A percentile compares a stretch with the other conserved stretches of the same genome.
phyloP scores from a whole-genome alignment of 306 rosid genomes.

The Lotus japonicus region DNA sequence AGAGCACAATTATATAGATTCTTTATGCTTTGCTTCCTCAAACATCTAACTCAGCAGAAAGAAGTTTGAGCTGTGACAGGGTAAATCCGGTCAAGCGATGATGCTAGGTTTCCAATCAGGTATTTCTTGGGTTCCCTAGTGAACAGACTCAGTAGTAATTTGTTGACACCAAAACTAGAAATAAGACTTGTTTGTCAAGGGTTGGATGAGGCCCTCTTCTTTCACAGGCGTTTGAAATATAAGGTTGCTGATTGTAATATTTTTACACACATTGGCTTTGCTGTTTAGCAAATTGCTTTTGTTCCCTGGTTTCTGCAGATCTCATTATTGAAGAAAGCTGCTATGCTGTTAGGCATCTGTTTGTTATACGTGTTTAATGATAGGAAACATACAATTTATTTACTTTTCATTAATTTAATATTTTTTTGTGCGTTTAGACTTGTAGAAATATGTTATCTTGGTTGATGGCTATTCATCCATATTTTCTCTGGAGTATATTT shows the following conservation, averaged over 20 bases:
- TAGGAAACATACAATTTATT: background rate
- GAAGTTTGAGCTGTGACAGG: slow-evolving; percentile 10
- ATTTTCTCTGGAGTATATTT: too few relatives aligned
- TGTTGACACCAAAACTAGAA: background rate
- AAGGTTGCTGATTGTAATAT: background rate
- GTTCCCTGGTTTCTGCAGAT: background rate
- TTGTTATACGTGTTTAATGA: background rate
- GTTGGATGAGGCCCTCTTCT: background rate
- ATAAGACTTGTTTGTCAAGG: background rate
- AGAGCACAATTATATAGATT: background rate
- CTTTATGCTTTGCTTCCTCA: slow-evolving; percentile 19
- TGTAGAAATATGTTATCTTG: too few relatives aligned
- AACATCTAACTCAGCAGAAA: slow-evolving; percentile 20
- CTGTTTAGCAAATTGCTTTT: background rate
- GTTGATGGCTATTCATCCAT: too few relatives aligned
- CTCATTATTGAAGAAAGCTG: background rate
- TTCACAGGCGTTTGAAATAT: background rate
- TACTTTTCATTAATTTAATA: too few relatives aligned
- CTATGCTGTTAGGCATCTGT: background rate
- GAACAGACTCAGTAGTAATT: background rate
- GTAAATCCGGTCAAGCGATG: slow-evolving; percentile 14
- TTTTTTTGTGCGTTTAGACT: too few relatives aligned
- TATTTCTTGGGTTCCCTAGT: background rate
- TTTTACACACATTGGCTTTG: background rate
- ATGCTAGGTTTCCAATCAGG: background rate